phyloP scores from a whole-genome alignment of 176 grass and related monocot genomes.

The Pontederia crassipes region DNA sequence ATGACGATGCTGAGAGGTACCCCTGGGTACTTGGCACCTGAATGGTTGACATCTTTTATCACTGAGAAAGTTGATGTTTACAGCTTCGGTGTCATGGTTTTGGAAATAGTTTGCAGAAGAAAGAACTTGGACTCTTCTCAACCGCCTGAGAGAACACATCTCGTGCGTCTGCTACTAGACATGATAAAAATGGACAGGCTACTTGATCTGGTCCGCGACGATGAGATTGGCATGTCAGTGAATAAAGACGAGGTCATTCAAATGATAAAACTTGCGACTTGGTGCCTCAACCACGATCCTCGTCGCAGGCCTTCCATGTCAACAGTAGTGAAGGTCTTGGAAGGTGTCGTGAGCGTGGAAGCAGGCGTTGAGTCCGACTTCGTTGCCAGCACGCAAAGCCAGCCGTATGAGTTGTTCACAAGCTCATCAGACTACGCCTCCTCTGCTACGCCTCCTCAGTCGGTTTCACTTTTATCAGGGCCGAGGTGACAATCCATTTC shows the following conservation, averaged over 20 bases:
- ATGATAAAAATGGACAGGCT: slow-evolving; percentile 19
- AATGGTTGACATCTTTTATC: slow-evolving; percentile 37
- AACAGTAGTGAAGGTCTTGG: no score
- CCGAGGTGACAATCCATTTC: slow-evolving; percentile 24
- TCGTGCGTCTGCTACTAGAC: slow-evolving; percentile 33
- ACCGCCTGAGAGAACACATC: no score
- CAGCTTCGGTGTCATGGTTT: slow-evolving; percentile 52
- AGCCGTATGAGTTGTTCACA: no score
- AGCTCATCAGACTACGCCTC: background rate
- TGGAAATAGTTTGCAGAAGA: slow-evolving; percentile 47
- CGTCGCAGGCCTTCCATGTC: no score
- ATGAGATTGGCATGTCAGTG: slow-evolving; percentile 6
- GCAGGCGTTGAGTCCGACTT: slow-evolving; percentile 34
- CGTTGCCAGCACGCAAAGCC: background rate
- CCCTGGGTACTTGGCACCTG: no score
- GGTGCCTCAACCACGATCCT: no score
- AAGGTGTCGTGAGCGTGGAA: no score
- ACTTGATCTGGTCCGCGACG: slow-evolving; percentile 25
- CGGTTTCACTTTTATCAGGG: no score
- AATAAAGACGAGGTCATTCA: slow-evolving; percentile 24
- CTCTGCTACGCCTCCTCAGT: slow-evolving; percentile 2
- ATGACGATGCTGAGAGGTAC: no score
- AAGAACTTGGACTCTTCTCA: slow-evolving; percentile 42
- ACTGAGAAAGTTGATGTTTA: slow-evolving; percentile 61
- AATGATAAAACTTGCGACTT: no score